These are phyloP conservation scores for Citrus sp. DNA, from an alignment of 345 rosid genomes.

Conservation along the genomic window DNA sequence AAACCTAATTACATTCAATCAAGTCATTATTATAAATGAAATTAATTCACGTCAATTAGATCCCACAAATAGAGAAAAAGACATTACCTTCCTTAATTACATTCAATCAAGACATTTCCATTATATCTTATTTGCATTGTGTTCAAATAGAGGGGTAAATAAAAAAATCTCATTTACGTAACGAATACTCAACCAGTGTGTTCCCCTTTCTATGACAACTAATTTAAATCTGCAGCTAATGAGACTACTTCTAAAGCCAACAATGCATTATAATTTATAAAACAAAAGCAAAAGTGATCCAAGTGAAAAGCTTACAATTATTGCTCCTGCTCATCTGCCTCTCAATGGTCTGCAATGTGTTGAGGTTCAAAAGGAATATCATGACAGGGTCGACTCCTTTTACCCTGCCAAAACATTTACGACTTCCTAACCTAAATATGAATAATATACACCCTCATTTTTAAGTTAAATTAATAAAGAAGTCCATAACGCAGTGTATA, in stretches of 20 bases:
- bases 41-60: too few relatives aligned
- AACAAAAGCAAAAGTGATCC: not conserved
- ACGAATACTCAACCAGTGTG: not conserved
- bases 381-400: not conserved
- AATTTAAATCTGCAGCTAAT: not conserved
- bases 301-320: not conserved
- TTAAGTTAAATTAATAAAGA: not conserved
- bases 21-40: too few relatives aligned
- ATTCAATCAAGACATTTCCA: too few relatives aligned
- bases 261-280: too few relatives aligned
- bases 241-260: too few relatives aligned
- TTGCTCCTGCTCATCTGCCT: not conserved
- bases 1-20: too few relatives aligned
- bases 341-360: not conserved
- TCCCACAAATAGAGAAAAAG: too few relatives aligned
- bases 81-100: too few relatives aligned
- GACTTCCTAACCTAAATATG: not conserved
- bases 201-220: not conserved
- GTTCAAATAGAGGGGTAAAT: too few relatives aligned
- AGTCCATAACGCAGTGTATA: not conserved
- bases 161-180: not conserved
- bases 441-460: not conserved
- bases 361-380: not conserved
- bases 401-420: constrained; percentile 7
- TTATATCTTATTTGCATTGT: too few relatives aligned